Conservation (phyloP, 208 protist genomes). For the Acanthamoeba castellanii region DNA sequence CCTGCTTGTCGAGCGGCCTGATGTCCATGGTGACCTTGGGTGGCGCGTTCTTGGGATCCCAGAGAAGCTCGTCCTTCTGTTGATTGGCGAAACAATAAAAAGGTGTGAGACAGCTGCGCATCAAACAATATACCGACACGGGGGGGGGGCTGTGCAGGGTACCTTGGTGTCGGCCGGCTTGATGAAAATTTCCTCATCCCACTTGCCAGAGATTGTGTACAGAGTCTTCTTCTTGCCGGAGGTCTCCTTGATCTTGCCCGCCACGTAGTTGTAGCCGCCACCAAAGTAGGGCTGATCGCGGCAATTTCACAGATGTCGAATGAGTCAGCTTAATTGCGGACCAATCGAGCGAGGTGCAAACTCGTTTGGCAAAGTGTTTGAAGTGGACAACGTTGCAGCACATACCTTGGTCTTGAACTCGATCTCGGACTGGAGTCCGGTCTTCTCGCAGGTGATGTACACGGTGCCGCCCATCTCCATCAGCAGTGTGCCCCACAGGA, state of each 20-base stretch:
- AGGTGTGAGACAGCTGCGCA: neutral
- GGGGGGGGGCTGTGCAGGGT: neutral
- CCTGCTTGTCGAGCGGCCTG: constrained; percentile 76
- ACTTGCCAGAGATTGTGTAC: constrained; percentile 86
- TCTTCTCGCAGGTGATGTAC: constrained; percentile 86
- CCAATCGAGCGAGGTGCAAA: neutral
- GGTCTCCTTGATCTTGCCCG: constrained; percentile 81
- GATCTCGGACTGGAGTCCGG: constrained; percentile 81
- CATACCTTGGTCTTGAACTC: constrained; percentile 88
- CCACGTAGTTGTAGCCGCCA: constrained; percentile 87
- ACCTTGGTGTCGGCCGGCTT: constrained; percentile 26
- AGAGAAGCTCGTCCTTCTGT: constrained; percentile 75
- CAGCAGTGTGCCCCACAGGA: constrained; percentile 87
- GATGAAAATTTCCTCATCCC: constrained; percentile 81
- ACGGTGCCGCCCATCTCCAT: constrained; percentile 88
- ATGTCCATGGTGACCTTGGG: constrained; percentile 72
- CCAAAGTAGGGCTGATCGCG: constrained; percentile 82
- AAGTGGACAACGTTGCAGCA: too few species aligned
- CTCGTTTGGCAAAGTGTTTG: neutral
- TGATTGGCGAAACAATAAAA: neutral
- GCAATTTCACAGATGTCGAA: neutral
- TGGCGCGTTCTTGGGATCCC: constrained; percentile 51
- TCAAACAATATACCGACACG: neutral
- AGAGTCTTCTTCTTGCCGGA: constrained; percentile 81
- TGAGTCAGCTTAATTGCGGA: neutral